Conservation (phyloP, 208 protist species). For the Leishmania turanica region DNA sequence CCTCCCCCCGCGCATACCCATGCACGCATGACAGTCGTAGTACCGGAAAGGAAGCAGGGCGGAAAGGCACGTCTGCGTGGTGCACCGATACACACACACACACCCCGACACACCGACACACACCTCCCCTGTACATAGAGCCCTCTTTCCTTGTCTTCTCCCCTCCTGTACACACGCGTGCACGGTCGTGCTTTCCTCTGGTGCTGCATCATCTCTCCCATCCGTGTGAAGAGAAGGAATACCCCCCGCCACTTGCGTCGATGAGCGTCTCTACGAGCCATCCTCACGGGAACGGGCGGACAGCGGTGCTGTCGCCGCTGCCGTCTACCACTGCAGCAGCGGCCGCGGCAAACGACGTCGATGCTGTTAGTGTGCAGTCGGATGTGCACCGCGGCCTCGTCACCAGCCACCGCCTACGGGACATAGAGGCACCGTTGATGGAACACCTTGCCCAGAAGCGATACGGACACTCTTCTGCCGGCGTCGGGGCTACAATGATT, state of each 20-base stretch:
- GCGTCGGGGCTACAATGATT: neutral
- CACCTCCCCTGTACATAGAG: neutral
- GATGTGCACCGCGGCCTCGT: constrained; percentile 53
- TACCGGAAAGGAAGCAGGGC: neutral
- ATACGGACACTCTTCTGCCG: constrained; percentile 22
- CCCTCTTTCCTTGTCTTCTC: neutral
- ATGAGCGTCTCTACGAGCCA: neutral
- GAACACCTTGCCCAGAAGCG: constrained; percentile 52
- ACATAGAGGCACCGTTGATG: constrained; percentile 72
- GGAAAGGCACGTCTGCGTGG: neutral
- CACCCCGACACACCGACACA: neutral
- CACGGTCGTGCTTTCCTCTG: neutral
- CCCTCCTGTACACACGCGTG: neutral
- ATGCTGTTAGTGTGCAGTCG: neutral
- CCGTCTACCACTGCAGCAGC: neutral
- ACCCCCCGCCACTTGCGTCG: neutral
- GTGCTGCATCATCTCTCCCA: neutral
- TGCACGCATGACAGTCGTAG: neutral
- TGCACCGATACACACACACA: neutral
- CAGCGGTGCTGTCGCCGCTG: neutral
- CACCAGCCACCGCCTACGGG: constrained; percentile 61
- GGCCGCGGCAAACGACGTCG: neutral
- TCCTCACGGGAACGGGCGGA: neutral
- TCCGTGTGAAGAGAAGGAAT: neutral
- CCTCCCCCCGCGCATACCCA: neutral